Base-by-base conservation (phyloP, 805 yeast species). In the Schizosaccharomyces osmophilus region DNA sequence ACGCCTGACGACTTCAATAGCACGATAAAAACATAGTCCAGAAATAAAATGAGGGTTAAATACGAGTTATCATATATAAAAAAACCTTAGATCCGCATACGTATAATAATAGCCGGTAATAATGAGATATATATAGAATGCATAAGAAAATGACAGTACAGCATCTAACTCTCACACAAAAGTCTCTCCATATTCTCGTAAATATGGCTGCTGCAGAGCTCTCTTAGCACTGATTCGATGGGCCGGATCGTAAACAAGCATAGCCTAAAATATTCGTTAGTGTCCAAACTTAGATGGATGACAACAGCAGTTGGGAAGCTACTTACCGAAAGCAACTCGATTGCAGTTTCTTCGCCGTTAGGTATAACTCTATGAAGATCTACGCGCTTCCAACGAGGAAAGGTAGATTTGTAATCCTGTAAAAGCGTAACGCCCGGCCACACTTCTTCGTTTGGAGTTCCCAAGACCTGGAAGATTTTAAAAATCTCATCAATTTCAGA, bases 401-500 rank as follows among this genome's bases (percentile, higher is more conserved):
- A 87, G 22, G 95, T 85, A 59, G 90, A 82, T 73, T 88, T 88
- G 75, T 84, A 93, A 73, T 93, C 97, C 19, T 97, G 96, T 70
- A 93, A 76, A 64, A 84, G 80, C 55, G 83, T 79, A 58, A 93
- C 95, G 66, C 89, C 95, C 6, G 97, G 97, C 98, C 98, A 93
- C 22, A 79, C 76, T 61, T 85, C 86, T 71, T 87, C 96, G 64
- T 80, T 85, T 58, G 98, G 98, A 2, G 97, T 90, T 22, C 98
- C 98, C 73, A 93, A 78, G 61, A 86, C 77, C 65, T 95, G 79
- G 74, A 93, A 93, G 63, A 93, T 93, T 72, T 93, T 79, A 76
- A 89, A 89, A 66, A 93, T 85, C 74, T 93, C 96, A 71, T 93
- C 98, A 69, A 93, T 94, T 71, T 93, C 98, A 11, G 95, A 87